These are phyloP conservation scores for Alternaria metachromatica DNA, from an alignment of 2,329 filamentous ascomycete genomes.

Conservation along the genomic window DNA sequence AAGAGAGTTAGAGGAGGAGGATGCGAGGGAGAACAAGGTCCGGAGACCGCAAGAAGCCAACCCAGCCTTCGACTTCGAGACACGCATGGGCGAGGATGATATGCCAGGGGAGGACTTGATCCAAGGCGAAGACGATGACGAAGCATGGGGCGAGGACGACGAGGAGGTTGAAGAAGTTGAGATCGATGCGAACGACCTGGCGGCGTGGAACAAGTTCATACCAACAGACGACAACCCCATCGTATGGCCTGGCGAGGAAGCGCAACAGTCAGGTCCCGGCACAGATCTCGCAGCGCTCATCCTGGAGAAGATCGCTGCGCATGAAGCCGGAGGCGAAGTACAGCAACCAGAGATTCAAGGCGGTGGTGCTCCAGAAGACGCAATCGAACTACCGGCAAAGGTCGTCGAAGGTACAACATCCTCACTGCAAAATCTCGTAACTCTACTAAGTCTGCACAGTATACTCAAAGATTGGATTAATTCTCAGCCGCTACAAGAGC, in stretches of 20 bases:
- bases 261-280: constrained; percentile 48
- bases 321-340: constrained; percentile 71
- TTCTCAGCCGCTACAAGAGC: constrained; percentile 91
- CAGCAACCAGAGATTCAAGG: constrained; percentile 57
- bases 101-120: constrained; percentile 55
- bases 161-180: constrained; percentile 74
- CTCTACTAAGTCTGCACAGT: constrained; percentile 55
- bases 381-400: constrained; percentile 85
- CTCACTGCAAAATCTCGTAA: not conserved
- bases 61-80: constrained; percentile 79
- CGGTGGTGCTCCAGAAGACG: constrained; percentile 72
- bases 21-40: constrained; percentile 61
- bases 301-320: constrained; percentile 88
- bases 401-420: constrained; percentile 70
- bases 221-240: constrained; percentile 77
- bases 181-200: constrained; percentile 86
- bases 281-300: constrained; percentile 94
- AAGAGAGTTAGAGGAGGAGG: constrained; percentile 85
- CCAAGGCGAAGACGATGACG: constrained; percentile 59
- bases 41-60: constrained; percentile 58
- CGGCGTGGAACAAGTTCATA: constrained; percentile 90
- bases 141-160: constrained; percentile 80
- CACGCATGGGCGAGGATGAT: constrained; percentile 67
- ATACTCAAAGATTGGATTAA: constrained; percentile 88
- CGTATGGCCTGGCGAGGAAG: constrained; percentile 66